Base-by-base conservation (phyloP, 495 filamentous ascomycete genomes). In the Parathielavia hyrcaniae region DNA sequence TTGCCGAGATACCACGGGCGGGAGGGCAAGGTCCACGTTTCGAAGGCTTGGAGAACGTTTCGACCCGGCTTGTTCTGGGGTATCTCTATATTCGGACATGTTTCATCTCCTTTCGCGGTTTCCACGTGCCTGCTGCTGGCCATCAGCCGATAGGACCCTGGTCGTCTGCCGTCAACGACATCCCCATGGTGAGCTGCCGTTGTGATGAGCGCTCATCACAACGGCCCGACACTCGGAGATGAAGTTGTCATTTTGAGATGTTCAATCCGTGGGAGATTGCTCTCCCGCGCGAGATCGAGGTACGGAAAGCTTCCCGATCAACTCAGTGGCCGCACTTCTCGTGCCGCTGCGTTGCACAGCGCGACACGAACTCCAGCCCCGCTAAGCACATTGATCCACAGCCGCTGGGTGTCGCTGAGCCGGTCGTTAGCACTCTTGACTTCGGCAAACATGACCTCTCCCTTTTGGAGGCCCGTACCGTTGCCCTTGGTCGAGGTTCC, bases 381-480 rank as follows among this genome's bases (percentile, higher is more conserved):
- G 5, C 82, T 84, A 49, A 98, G 74, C 3, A 97, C 90, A 78
- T 97, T 88, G 64, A 97, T 96, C 93, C 93, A 98, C 40, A 98
- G 76, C 61, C 93, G 79, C 73, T 98, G 93, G 36, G 91, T 95
- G 78, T 98, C 93, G 72, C 92, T 96, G 67, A 98, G 76, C 35
- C 90, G 83, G 77, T 98, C 93, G 75, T 96, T 97, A 73, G 90
- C 89, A 59, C 86, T 90, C 79, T 96, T 96, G 49, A 96, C 91
- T 72, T 97, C 91, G 4, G 82, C 79, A 73, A 97, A 95, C 81
- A 91, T 82, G 46, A 90, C 83, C 69, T 86, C 82, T 35, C 75
- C 74, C 47, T 60, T 71, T 26, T 7, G 34, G 10, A 20, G 44
- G 32, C 40, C 44, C 5, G 39, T 45, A 12, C 20, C 39, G 22